A percentile compares a stretch with the other conserved stretches of the same genome.
Conservation (phyloP, 2,329 filamentous ascomycete species). For the Aspergillus fumigatus region DNA sequence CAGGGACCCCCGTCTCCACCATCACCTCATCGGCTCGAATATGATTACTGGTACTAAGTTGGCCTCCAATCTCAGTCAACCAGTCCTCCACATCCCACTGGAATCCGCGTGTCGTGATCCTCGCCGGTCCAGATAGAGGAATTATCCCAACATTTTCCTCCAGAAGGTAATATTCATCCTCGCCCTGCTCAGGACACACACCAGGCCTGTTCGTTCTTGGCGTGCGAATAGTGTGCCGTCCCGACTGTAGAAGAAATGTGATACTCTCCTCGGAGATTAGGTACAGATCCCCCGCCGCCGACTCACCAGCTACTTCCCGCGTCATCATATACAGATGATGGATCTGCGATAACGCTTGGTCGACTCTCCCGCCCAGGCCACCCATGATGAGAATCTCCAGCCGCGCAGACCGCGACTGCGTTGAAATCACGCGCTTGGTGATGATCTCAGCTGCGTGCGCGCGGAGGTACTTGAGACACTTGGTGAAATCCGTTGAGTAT, state of each 20-base stretch:
- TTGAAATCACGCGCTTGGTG: slow-evolving; percentile 2
- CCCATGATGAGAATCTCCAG: slow-evolving; percentile 74
- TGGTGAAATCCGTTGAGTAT: slow-evolving; percentile 85
- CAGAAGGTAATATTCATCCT: slow-evolving; percentile 47
- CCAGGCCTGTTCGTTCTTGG: slow-evolving; percentile 37
- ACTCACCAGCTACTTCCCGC: slow-evolving; percentile 25
- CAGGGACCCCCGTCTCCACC: slow-evolving; percentile 58
- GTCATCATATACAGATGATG: slow-evolving; percentile 67
- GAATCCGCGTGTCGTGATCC: slow-evolving; percentile 74
- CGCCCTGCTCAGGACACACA: neutral
- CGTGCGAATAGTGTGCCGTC: slow-evolving; percentile 64
- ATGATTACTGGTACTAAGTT: slow-evolving; percentile 77
- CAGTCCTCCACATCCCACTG: slow-evolving; percentile 89
- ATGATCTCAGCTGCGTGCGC: slow-evolving; percentile 24
- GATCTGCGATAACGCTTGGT: slow-evolving; percentile 85
- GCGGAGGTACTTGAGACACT: slow-evolving; percentile 64
- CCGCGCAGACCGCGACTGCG: neutral
- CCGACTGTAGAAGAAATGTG: slow-evolving; percentile 71
- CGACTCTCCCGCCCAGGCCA: slow-evolving; percentile 82
- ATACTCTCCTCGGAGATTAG: slow-evolving; percentile 77
- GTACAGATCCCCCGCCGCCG: slow-evolving; percentile 58
- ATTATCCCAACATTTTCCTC: slow-evolving; percentile 81
- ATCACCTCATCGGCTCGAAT: slow-evolving; percentile 58
- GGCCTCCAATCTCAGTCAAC: slow-evolving; percentile 69
- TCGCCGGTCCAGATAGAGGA: slow-evolving; percentile 71